phyloP scores from a whole-genome alignment of 1,284 basidiomycete species.

The Trametes polyzona region DNA sequence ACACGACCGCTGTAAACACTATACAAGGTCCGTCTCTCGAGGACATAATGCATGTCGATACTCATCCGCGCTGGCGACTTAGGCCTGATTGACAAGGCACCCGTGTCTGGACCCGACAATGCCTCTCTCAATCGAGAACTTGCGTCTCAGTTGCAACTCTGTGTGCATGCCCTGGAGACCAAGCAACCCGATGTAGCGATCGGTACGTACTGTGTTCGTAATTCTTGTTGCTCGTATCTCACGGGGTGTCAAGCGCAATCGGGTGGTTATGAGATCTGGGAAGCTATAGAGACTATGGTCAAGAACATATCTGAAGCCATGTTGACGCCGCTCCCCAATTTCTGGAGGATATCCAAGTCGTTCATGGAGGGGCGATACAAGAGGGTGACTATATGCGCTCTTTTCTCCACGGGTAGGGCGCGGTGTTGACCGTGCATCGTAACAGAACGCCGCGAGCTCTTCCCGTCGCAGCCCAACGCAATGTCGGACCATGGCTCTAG shows the following conservation, averaged over 20 bases:
- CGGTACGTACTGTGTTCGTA: constrained; percentile 48
- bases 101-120: constrained; percentile 39
- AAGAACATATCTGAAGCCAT: constrained; percentile 75
- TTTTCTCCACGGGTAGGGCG: no score
- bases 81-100: constrained; percentile 51
- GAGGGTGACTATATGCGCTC: constrained; percentile 56
- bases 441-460: constrained; percentile 29
- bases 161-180: constrained; percentile 60
- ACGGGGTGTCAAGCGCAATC: constrained; percentile 34
- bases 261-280: constrained; percentile 81
- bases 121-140: constrained; percentile 48
- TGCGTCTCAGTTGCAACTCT: constrained; percentile 58
- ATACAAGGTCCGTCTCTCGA: constrained; percentile 55
- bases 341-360: constrained; percentile 91
- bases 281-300: constrained; percentile 72
- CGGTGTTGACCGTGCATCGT: not conserved
- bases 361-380: constrained; percentile 93
- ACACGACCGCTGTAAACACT: constrained; percentile 55
- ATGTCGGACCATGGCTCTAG: constrained; percentile 89
- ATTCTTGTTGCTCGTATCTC: not conserved
- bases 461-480: constrained; percentile 79
- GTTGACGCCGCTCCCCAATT: constrained; percentile 80
- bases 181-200: constrained; percentile 67
- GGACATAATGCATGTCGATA: no score
- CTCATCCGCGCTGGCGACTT: not conserved